phyloP scores from a whole-genome alignment of 2,329 filamentous ascomycete genomes.

The Colletotrichum sp. region DNA sequence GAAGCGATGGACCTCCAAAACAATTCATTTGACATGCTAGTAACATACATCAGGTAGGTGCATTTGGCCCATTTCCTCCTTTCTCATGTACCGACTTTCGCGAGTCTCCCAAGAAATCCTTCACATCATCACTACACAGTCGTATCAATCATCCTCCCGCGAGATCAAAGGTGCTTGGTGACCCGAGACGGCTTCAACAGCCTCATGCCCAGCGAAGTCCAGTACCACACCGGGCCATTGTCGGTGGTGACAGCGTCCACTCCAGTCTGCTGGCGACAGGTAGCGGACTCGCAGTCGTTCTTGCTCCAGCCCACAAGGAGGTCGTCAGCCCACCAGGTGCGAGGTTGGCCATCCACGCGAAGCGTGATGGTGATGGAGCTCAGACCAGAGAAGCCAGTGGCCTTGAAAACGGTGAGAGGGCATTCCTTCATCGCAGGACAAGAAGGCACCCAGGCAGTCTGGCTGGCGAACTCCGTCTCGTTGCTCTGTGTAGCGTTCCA shows the following conservation, averaged over 20 bases:
- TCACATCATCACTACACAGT: not conserved
- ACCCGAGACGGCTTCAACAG: slow-evolving; percentile 9
- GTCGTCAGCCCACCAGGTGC: slow-evolving; percentile 48
- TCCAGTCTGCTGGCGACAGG: slow-evolving; percentile 32
- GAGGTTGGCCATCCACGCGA: slow-evolving; percentile 40
- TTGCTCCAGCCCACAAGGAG: slow-evolving; percentile 45
- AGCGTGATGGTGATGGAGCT: slow-evolving; percentile 43
- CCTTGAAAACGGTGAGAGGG: slow-evolving; percentile 36
- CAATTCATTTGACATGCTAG: slow-evolving; percentile 15
- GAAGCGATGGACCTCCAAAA: slow-evolving; percentile 12
- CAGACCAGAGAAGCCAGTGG: slow-evolving; percentile 43
- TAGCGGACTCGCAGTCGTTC: slow-evolving; percentile 42
- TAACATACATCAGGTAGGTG: slow-evolving; percentile 15
- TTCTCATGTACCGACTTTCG: not conserved
- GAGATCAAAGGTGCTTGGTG: not conserved
- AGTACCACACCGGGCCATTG: not conserved
- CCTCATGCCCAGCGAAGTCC: not conserved
- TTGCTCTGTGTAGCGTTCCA: slow-evolving; percentile 35
- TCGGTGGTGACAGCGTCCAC: not conserved
- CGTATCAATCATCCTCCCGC: not conserved
- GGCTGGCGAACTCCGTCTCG: slow-evolving; percentile 31
- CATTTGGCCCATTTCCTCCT: slow-evolving; percentile 14
- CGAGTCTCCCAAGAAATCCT: slow-evolving; percentile 19
- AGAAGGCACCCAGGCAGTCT: slow-evolving; percentile 44
- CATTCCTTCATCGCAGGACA: slow-evolving; percentile 41